phyloP scores from a whole-genome alignment of 352 stramenopile genomes.

The Phytophthora hybrid region DNA sequence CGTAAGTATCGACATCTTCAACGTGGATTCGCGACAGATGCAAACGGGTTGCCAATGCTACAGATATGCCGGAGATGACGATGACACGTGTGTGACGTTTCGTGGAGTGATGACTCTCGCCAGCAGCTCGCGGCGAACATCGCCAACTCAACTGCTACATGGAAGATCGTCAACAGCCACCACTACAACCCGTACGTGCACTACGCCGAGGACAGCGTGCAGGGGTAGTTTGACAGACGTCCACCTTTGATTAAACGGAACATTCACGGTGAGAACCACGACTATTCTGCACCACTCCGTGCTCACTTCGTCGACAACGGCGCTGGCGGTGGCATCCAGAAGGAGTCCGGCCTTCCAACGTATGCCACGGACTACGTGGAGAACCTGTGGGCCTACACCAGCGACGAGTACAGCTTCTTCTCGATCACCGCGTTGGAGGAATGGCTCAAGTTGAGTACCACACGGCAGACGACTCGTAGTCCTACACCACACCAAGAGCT shows the following conservation, averaged over 20 bases:
- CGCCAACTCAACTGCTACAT: conserved; percentile 57
- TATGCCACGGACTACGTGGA: conserved; percentile 57
- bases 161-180: conserved; percentile 72
- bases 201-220: conserved; percentile 38
- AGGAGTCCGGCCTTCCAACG: conserved; percentile 64
- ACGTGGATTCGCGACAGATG: conserved; percentile 44
- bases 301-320: conserved; percentile 82
- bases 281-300: conserved; percentile 54
- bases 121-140: conserved; percentile 46
- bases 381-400: conserved; percentile 64
- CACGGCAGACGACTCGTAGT: conserved; percentile 62
- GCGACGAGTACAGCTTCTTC: conserved; percentile 73
- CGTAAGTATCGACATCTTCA: conserved; percentile 65
- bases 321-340: conserved; percentile 72
- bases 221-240: conserved; percentile 54
- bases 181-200: conserved; percentile 67
- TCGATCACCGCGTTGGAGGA: conserved; percentile 57
- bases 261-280: conserved; percentile 69
- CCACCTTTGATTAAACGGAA: conserved; percentile 54
- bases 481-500: conserved; percentile 53
- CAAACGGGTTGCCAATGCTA: conserved; percentile 70
- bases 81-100: conserved; percentile 46
- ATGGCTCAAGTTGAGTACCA: conserved; percentile 77
- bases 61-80: conserved; percentile 50
- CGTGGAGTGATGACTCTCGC: conserved; percentile 59